A percentile compares a stretch with the other conserved stretches of the same genome.
Conservation (phyloP, 2,329 filamentous ascomycete species). For the Graphium sp. region DNA sequence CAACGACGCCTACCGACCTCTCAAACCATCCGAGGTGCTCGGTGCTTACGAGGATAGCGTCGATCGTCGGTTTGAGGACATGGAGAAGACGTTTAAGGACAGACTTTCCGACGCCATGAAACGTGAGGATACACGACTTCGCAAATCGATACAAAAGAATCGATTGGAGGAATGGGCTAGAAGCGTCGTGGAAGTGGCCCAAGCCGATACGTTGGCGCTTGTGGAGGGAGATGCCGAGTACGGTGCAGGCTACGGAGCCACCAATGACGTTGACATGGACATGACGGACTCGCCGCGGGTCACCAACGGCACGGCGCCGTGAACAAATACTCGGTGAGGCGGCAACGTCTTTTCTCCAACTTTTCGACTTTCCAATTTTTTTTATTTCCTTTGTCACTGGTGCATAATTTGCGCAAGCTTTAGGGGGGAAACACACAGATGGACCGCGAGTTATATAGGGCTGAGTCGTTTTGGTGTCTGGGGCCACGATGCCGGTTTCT, state of each 20-base stretch:
- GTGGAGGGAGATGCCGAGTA: neutral
- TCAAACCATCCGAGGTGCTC: constrained; percentile 33
- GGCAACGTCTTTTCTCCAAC: too few relatives aligned
- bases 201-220: neutral
- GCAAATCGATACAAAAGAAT: constrained; percentile 47
- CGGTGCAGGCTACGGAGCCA: neutral
- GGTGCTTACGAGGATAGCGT: constrained; percentile 45
- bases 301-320: neutral
- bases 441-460: too few relatives aligned
- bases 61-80: constrained; percentile 39
- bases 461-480: too few relatives aligned
- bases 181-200: constrained; percentile 18
- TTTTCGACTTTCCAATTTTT: too few relatives aligned
- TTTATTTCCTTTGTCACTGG: too few relatives aligned
- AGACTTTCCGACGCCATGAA: constrained; percentile 57
- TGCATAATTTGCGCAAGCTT: too few relatives aligned
- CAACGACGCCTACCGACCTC: constrained; percentile 22
- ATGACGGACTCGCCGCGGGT: constrained; percentile 3
- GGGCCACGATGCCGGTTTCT: too few relatives aligned
- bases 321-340: too few relatives aligned
- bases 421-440: too few relatives aligned
- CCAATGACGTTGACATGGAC: neutral
- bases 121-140: constrained; percentile 52
- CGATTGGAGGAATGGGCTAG: constrained; percentile 52
- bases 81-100: constrained; percentile 46